Percentiles rank a stretch among this genome's conserved stretches.
Evolutionary conservation across 2,329 filamentous ascomycete species (phyloP).

Genomic region (Ophiostoma sp.): DNA sequence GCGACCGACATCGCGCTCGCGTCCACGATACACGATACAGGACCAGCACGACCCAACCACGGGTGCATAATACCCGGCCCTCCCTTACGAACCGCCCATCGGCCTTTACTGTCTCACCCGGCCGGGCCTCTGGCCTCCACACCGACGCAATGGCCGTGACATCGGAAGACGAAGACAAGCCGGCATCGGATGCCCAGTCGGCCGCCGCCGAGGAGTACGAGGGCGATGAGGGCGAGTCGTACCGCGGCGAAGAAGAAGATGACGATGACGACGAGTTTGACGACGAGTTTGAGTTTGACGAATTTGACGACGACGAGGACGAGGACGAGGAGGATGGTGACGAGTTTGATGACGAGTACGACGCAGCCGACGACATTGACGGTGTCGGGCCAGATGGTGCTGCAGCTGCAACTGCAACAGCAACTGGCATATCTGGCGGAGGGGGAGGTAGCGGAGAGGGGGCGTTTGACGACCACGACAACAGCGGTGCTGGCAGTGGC

Average conservation of each 20-base stretch:
- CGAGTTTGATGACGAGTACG: slow-evolving; percentile 35
- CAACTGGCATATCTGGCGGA: slow-evolving; percentile 29
- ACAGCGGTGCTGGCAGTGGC: slow-evolving; percentile 30
- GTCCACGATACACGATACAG: neutral
- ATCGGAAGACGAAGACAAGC: slow-evolving; percentile 31
- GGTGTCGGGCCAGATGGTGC: slow-evolving; percentile 7
- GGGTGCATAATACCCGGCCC: no score
- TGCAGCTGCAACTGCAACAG: neutral
- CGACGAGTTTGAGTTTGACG: slow-evolving; percentile 24
- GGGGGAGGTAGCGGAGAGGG: slow-evolving; percentile 15
- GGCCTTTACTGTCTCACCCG: neutral
- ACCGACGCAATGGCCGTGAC: slow-evolving; percentile 18
- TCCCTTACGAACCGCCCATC: neutral
- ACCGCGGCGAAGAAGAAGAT: slow-evolving; percentile 29
- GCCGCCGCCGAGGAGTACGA: slow-evolving; percentile 31
- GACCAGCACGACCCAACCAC: neutral
- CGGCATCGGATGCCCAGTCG: slow-evolving; percentile 27
- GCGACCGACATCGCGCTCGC: neutral
- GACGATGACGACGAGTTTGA: slow-evolving; percentile 26
- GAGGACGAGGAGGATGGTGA: slow-evolving; percentile 39
- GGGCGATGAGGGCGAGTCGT: slow-evolving; percentile 34
- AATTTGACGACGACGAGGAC: slow-evolving; percentile 34
- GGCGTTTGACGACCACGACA: slow-evolving; percentile 35
- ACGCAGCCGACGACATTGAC: slow-evolving; percentile 26
- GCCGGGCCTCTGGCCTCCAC: neutral